A percentile compares a stretch with the other conserved stretches of the same genome.
These are phyloP conservation scores for Epichloe uncinata DNA, from an alignment of 2,329 filamentous ascomycete species.

Conservation along the genomic window DNA sequence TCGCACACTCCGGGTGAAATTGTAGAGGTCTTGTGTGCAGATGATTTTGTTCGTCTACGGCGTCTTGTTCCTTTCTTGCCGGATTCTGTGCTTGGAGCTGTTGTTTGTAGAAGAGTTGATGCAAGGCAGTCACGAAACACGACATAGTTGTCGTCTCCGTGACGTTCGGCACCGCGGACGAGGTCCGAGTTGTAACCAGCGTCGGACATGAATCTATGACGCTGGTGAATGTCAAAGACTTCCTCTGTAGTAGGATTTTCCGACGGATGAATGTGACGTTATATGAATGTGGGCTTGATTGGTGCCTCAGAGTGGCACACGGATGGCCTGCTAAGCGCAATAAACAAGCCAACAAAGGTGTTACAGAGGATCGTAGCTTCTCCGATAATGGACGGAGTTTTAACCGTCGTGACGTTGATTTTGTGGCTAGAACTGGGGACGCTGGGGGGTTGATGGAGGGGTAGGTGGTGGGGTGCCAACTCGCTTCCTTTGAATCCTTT, in stretches of 20 bases:
- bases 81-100: neutral
- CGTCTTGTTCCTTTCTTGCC: conserved; percentile 27
- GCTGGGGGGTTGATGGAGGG: no score
- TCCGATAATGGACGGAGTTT: no score
- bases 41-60: conserved; percentile 21
- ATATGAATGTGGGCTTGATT: no score
- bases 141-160: conserved; percentile 24
- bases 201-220: neutral
- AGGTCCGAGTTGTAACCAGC: neutral
- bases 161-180: neutral
- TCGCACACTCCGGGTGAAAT: neutral
- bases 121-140: conserved; percentile 59
- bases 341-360: no score
- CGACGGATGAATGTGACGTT: neutral
- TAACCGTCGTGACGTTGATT: no score
- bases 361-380: no score
- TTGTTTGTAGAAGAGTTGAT: neutral
- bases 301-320: no score
- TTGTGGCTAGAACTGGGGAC: no score
- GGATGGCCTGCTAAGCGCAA: no score
- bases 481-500: no score
- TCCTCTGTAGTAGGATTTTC: neutral
- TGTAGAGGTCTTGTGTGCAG: conserved; percentile 1
- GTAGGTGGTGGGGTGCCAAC: no score
- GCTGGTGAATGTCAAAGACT: neutral